Evolutionary conservation across 1,284 basidiomycete genomes (phyloP).

Genomic region (Neonothopanus nambi): DNA sequence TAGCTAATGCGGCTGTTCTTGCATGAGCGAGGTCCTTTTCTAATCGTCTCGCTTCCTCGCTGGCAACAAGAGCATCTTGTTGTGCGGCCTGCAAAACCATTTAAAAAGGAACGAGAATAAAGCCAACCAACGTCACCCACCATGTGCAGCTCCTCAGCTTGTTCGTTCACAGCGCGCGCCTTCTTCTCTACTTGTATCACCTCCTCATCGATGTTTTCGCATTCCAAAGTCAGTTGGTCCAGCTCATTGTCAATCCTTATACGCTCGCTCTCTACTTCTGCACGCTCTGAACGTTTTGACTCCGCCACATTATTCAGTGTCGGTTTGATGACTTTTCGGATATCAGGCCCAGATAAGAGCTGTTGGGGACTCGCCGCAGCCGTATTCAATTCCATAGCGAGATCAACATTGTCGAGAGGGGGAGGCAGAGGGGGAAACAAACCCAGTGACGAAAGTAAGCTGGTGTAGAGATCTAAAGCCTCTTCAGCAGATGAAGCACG

Average conservation of each 20-base stretch:
- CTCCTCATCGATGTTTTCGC: constrained; percentile 77
- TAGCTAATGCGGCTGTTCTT: constrained; percentile 70
- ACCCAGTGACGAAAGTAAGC: constrained; percentile 70
- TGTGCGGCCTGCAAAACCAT: constrained; percentile 58
- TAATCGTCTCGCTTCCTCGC: constrained; percentile 58
- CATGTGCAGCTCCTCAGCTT: constrained; percentile 77
- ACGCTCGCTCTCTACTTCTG: constrained; percentile 69
- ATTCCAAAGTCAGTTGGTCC: constrained; percentile 72
- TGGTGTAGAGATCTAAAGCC: constrained; percentile 73
- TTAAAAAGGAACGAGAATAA: constrained; percentile 16
- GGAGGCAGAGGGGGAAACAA: constrained; percentile 68
- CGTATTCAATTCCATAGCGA: constrained; percentile 74
- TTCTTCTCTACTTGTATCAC: constrained; percentile 70
- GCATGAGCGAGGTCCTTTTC: constrained; percentile 72
- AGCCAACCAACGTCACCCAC: constrained; percentile 44
- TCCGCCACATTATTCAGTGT: constrained; percentile 71
- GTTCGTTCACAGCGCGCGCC: constrained; percentile 63
- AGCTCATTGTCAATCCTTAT: constrained; percentile 79
- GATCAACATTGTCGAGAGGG: constrained; percentile 69
- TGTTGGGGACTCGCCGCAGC: constrained; percentile 66
- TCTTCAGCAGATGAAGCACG: constrained; percentile 79
- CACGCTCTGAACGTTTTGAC: constrained; percentile 63
- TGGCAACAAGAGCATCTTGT: constrained; percentile 65
- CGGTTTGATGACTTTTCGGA: constrained; percentile 70
- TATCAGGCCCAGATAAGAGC: constrained; percentile 63